Conservation (phyloP, 768 basidiomycete species). For the Coprinellus micaceus region DNA sequence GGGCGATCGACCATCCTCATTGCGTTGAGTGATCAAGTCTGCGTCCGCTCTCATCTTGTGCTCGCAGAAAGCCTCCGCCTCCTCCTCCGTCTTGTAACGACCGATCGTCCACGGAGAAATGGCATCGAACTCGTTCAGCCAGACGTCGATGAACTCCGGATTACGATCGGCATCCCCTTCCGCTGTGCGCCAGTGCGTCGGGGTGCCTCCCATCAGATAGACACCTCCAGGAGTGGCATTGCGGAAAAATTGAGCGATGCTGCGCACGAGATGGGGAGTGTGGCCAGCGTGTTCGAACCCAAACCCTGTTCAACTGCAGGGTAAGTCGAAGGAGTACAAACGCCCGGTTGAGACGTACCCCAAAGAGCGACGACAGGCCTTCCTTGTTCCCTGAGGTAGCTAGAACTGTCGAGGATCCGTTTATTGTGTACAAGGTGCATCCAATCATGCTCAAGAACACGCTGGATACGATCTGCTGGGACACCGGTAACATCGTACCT, state of each 20-base stretch:
- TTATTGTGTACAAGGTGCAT: constrained; percentile 60
- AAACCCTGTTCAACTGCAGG: constrained; percentile 44
- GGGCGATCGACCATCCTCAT: constrained; percentile 33
- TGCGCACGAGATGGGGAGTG: constrained; percentile 54
- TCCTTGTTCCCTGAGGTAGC: constrained; percentile 67
- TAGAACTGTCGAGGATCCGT: constrained; percentile 64
- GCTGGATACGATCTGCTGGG: constrained; percentile 63
- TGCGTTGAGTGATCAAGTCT: constrained; percentile 50
- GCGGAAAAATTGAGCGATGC: constrained; percentile 56
- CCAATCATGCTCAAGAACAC: constrained; percentile 71
- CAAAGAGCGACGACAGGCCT: constrained; percentile 71
- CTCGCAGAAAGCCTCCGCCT: constrained; percentile 61
- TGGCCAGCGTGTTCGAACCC: constrained; percentile 63
- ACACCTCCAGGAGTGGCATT: constrained; percentile 66
- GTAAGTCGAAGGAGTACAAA: background rate
- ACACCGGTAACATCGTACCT: constrained; percentile 87
- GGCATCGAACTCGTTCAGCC: constrained; percentile 76
- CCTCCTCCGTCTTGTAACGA: constrained; percentile 54
- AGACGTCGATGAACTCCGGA: constrained; percentile 61
- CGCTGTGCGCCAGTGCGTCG: constrained; percentile 74
- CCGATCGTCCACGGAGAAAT: constrained; percentile 85
- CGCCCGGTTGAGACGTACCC: constrained; percentile 38
- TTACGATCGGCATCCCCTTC: constrained; percentile 67
- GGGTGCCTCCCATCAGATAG: constrained; percentile 68
- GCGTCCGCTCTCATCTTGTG: constrained; percentile 62